Conservation (phyloP, 2,329 filamentous ascomycete species). For the Ilyonectria robusta region DNA sequence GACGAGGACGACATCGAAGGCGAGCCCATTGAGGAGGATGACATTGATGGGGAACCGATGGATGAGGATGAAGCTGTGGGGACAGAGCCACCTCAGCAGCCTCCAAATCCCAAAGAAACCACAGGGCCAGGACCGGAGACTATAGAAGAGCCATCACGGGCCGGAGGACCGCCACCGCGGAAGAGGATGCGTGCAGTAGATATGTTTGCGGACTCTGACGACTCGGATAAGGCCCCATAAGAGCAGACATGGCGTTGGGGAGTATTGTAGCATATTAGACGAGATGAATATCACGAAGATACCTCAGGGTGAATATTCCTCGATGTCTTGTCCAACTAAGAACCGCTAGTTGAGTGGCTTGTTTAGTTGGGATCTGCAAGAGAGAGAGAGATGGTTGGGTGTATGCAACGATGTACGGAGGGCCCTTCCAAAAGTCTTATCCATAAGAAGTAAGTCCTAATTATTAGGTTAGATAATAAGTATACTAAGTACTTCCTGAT, state of each 20-base stretch:
- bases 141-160: conserved; percentile 32
- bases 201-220: conserved; percentile 88
- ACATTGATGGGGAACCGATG: conserved; percentile 57
- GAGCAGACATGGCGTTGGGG: conserved; percentile 1
- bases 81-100: conserved; percentile 47
- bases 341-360: background rate
- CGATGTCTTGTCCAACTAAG: no score
- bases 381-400: background rate
- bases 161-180: conserved; percentile 58
- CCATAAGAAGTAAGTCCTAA: no score
- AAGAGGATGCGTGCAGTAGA: conserved; percentile 83
- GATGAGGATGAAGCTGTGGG: conserved; percentile 59
- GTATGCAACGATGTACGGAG: background rate
- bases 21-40: conserved; percentile 62
- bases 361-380: background rate
- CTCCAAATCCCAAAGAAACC: conserved; percentile 33
- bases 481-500: no score
- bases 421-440: no score
- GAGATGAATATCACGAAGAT: background rate
- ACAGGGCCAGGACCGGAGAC: conserved; percentile 28
- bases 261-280: background rate
- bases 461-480: no score
- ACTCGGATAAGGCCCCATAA: conserved; percentile 45
- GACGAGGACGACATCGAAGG: conserved; percentile 62
- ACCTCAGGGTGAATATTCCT: background rate